Evolutionary conservation across 1,284 basidiomycete species (phyloP).

Genomic region (Garcileccinum viscosum): DNA sequence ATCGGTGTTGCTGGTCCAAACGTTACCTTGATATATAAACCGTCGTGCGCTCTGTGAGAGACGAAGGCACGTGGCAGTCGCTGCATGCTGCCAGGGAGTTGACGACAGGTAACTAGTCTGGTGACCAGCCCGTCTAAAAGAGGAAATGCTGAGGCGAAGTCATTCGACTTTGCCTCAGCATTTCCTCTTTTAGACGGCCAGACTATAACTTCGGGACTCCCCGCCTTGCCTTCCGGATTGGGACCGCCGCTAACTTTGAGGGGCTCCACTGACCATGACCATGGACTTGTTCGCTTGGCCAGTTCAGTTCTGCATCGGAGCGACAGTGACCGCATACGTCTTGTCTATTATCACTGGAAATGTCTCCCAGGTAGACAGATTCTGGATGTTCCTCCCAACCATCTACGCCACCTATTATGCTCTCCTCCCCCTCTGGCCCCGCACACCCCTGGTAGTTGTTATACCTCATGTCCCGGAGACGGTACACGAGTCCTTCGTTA

Average conservation of each 20-base stretch:
- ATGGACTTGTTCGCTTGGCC: slow-evolving; percentile 58
- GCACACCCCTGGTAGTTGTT: slow-evolving; percentile 46
- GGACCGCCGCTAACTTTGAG: background rate
- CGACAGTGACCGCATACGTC: slow-evolving; percentile 57
- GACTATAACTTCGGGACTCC: no score
- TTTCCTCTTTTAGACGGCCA: no score
- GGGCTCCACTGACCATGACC: background rate
- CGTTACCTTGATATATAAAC: no score
- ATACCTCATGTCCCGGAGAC: slow-evolving; percentile 63
- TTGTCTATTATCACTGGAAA: slow-evolving; percentile 75
- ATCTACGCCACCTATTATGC: slow-evolving; percentile 82
- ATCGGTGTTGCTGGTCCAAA: no score
- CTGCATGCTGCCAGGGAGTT: no score
- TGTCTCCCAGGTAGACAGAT: slow-evolving; percentile 82
- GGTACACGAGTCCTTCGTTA: slow-evolving; percentile 49
- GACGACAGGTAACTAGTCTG: no score
- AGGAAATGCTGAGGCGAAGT: no score
- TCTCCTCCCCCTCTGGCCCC: slow-evolving; percentile 70
- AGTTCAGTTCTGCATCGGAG: slow-evolving; percentile 61
- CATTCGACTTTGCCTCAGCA: no score
- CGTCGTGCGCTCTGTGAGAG: no score
- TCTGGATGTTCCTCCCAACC: slow-evolving; percentile 82
- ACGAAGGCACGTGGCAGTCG: no score
- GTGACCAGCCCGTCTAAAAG: no score
- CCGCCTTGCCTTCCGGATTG: background rate